A percentile compares a stretch with the other conserved stretches of the same genome.
Conservation (phyloP, 1,284 basidiomycete species). For the Coniophora puteana region DNA sequence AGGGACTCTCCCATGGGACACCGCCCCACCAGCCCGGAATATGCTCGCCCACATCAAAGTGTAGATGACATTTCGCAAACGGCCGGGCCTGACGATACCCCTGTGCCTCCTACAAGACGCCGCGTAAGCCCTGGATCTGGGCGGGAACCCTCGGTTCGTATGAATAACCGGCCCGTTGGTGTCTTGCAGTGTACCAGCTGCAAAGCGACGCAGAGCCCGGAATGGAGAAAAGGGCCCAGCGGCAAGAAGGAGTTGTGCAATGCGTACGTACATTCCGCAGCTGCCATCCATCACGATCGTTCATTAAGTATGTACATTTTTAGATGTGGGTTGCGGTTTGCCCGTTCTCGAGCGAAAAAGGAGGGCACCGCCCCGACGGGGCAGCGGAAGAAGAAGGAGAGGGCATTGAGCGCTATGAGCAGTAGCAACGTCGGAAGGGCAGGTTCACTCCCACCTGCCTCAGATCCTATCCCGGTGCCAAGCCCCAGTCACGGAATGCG, state of each 20-base stretch:
- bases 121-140: constrained; percentile 43
- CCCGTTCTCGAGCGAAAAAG: constrained; percentile 79
- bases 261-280: constrained; percentile 60
- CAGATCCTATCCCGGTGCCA: constrained; percentile 35
- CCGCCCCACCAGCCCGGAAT: too few species aligned
- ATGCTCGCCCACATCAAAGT: constrained; percentile 8
- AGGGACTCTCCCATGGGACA: too few species aligned
- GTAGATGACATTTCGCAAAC: too few species aligned
- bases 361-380: constrained; percentile 49
- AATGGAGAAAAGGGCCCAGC: constrained; percentile 91
- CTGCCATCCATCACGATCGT: constrained; percentile 12
- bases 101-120: constrained; percentile 63
- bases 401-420: constrained; percentile 10
- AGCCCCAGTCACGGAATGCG: constrained; percentile 31
- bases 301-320: constrained; percentile 22
- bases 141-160: constrained; percentile 22
- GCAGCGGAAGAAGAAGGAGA: constrained; percentile 45
- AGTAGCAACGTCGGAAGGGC: constrained; percentile 30
- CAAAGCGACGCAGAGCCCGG: constrained; percentile 81
- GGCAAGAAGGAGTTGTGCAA: constrained; percentile 93
- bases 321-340: constrained; percentile 78
- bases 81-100: too few species aligned
- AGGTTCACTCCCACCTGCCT: constrained; percentile 28
- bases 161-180: constrained; percentile 67
- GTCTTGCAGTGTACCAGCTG: constrained; percentile 79